These are phyloP conservation scores for Dissophora globulifera DNA, from an alignment of 192 early-diverging fungal species.

Conservation along the genomic window DNA sequence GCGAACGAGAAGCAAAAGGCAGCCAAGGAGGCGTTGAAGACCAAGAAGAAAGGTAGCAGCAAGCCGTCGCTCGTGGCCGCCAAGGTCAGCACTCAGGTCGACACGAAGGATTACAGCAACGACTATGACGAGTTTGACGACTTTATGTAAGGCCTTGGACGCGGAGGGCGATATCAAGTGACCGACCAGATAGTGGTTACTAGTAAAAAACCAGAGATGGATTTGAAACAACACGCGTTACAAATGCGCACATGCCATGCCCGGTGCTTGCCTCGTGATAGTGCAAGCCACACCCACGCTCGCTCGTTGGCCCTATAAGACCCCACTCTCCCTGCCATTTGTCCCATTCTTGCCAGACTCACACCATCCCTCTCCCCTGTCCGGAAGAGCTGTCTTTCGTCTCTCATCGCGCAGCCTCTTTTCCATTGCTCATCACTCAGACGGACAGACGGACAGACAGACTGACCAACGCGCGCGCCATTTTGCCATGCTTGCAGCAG, in stretches of 20 bases:
- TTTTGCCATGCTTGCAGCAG: not conserved
- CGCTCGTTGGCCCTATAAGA: too few species aligned
- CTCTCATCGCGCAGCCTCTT: not conserved
- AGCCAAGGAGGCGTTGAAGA: constrained; percentile 69
- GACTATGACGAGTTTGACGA: constrained; percentile 66
- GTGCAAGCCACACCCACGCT: not conserved
- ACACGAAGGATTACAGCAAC: constrained; percentile 63
- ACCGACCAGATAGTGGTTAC: too few species aligned
- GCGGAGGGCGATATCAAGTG: too few species aligned
- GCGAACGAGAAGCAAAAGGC: constrained; percentile 82
- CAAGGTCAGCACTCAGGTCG: constrained; percentile 58
- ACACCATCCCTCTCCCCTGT: too few species aligned
- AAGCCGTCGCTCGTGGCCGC: constrained; percentile 52
- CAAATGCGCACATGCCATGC: not conserved
- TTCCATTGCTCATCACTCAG: not conserved
- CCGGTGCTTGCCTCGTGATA: not conserved
- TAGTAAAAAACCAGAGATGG: too few species aligned
- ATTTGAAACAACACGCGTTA: not conserved
- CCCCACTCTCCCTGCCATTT: too few species aligned
- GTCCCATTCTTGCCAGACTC: too few species aligned
- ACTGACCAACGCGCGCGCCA: too few species aligned
- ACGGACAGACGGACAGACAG: not conserved
- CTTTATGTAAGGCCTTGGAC: constrained; percentile 70
- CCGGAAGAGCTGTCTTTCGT: too few species aligned
- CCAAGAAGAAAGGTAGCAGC: constrained; percentile 71